Evolutionary conservation across 177 flowering plant species (phyloP), one percentile per base, ranked within the genome.

Genomic region (Vitis hybrid): DNA sequence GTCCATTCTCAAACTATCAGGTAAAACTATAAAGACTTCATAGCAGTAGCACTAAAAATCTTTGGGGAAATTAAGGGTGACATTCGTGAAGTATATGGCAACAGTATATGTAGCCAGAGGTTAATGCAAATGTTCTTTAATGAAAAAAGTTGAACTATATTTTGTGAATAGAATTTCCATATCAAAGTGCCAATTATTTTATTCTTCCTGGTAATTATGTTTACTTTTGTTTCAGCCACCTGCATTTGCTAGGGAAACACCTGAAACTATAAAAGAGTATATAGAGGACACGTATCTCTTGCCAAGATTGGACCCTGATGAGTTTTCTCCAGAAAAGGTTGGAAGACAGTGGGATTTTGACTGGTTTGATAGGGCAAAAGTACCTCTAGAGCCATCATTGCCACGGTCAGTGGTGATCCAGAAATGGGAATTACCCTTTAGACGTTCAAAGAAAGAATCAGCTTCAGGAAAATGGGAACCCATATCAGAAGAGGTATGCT

Each of bases 271-370:
- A 61, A 83, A 82, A 76, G 81, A 83, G 71, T 83, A 81, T 65
- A 79, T 93, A 73, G 93, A 90, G 78, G 93, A 87, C 75, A 85
- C 83, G 19, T 89, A 88, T 83, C 88, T 95, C 1, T 68, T 69
- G n/a, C 97, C 96, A 10, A 83, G 85, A 51, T 79, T 96, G 80
- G 97, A 96, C 59, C 70, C 74, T 20, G 90, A 89, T 59, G 91
- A 84, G 63, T 91, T 93, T 76, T 85, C 91, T n/a, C 80, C 93
- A 0, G 90, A 88, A 69, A 92, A 88, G 57, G 80, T 61, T 74
- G 99, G 97, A 58, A 88, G 84, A 69, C 91, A 90, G 65, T 96
- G 99, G 99, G 95, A 96, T 50, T 93, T 90, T 77, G 97, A 93
- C 77, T 96, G 99, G 99, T 93, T 96, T 79, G 88, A 82, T 12